These are phyloP conservation scores for Puccinellia tenuiflora DNA, from an alignment of 176 grass and related monocot genomes.

Conservation along the genomic window DNA sequence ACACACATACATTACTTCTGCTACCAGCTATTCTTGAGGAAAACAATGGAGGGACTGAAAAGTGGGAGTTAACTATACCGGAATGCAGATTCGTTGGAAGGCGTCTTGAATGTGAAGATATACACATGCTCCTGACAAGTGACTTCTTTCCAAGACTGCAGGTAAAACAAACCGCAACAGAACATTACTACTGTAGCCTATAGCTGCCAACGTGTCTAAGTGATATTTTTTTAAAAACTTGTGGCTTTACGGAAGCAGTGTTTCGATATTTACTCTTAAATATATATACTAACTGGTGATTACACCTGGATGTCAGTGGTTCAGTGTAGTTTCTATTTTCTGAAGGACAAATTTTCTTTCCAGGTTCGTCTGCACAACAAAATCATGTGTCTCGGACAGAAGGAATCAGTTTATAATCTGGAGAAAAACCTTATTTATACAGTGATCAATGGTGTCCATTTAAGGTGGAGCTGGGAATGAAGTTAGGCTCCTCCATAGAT, in stretches of 20 bases:
- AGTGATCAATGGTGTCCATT: constrained; percentile 64
- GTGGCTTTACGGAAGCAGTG: background rate
- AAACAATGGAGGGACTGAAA: constrained; percentile 36
- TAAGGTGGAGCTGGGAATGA: constrained; percentile 54
- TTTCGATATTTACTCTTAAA: background rate
- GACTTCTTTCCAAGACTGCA: constrained; percentile 87
- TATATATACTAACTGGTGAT: background rate
- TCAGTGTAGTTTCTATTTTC: background rate
- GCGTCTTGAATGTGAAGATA: constrained; percentile 64
- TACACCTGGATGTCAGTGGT: background rate
- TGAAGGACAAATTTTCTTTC: background rate
- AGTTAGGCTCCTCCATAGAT: constrained; percentile 57
- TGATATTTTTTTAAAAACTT: background rate
- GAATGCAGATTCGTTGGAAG: constrained; percentile 69
- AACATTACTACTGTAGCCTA: background rate
- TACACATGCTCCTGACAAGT: constrained; percentile 59
- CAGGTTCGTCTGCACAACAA: constrained; percentile 90
- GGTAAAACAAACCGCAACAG: constrained; percentile 31
- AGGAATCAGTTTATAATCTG: constrained; percentile 54
- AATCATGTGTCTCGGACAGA: constrained; percentile 33
- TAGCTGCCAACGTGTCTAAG: background rate
- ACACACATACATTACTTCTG: constrained; percentile 63
- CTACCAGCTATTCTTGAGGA: constrained; percentile 69
- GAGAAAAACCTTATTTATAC: constrained; percentile 77
- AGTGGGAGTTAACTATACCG: constrained; percentile 47